phyloP scores from a whole-genome alignment of 192 early-diverging fungal species.

The Linnemannia exigua region DNA sequence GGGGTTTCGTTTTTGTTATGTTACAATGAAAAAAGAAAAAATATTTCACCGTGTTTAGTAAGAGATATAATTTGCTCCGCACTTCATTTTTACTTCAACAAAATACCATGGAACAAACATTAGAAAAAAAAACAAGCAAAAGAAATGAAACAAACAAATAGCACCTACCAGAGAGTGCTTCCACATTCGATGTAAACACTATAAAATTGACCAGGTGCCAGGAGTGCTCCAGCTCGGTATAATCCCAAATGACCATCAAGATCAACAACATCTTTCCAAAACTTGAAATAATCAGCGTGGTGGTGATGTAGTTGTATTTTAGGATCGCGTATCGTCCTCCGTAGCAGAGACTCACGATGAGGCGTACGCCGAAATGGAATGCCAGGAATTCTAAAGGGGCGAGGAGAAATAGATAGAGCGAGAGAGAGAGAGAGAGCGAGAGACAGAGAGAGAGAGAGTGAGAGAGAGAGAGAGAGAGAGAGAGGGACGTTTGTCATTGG shows the following conservation, averaged over 20 bases:
- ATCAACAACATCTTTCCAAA: conserved; percentile 92
- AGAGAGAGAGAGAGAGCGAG: not conserved
- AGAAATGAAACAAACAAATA: not conserved
- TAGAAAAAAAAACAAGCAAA: conserved; percentile 9
- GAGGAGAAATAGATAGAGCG: not conserved
- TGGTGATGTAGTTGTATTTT: conserved; percentile 74
- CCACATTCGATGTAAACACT: conserved; percentile 81
- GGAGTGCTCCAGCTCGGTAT: conserved; percentile 83
- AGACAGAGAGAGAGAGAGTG: not conserved
- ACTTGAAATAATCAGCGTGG: conserved; percentile 83
- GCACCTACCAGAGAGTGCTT: conserved; percentile 71
- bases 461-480: too few species aligned
- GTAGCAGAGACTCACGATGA: conserved; percentile 62
- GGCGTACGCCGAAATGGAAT: conserved; percentile 70
- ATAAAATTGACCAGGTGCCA: conserved; percentile 82
- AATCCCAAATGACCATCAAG: conserved; percentile 94
- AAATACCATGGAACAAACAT: not conserved
- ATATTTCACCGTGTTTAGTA: too few species aligned
- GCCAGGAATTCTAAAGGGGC: conserved; percentile 70
- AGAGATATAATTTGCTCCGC: too few species aligned
- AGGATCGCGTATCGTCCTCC: conserved; percentile 59
- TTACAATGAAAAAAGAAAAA: too few species aligned
- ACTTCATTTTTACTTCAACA: too few species aligned
- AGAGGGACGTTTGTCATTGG: too few species aligned
- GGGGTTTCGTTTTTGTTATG: too few species aligned